phyloP scores from a whole-genome alignment of 2,329 filamentous ascomycete species.

The Uncinocarpus reesii region DNA sequence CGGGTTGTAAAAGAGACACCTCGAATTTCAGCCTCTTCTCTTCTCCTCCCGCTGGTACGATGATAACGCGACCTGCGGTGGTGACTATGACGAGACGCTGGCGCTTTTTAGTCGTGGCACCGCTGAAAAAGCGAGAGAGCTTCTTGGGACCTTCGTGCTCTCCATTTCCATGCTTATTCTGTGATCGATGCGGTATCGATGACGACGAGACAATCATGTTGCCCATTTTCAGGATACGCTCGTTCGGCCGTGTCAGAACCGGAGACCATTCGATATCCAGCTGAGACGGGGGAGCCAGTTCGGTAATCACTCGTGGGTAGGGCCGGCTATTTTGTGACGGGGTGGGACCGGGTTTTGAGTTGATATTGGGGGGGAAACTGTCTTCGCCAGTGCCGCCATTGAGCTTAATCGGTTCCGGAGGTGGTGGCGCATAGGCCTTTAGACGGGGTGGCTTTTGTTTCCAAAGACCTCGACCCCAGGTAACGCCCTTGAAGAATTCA shows the following conservation, averaged over 20 bases:
- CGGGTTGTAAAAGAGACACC: constrained; percentile 66
- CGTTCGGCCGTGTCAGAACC: constrained; percentile 79
- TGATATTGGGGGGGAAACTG: constrained; percentile 36
- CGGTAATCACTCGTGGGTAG: constrained; percentile 77
- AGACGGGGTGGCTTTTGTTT: constrained; percentile 78
- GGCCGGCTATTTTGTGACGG: constrained; percentile 43
- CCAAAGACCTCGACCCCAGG: constrained; percentile 78
- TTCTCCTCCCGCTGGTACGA: constrained; percentile 83
- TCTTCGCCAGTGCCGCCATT: constrained; percentile 41
- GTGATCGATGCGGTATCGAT: constrained; percentile 63
- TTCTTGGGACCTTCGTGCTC: constrained; percentile 68
- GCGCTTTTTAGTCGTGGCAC: constrained; percentile 81
- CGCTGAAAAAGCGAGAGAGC: constrained; percentile 85
- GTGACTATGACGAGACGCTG: constrained; percentile 93
- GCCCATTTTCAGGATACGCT: constrained; percentile 86
- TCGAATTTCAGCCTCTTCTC: constrained; percentile 94
- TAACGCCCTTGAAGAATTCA: constrained; percentile 80
- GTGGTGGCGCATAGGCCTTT: constrained; percentile 68
- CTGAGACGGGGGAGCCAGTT: constrained; percentile 90
- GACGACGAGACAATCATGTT: constrained; percentile 77
- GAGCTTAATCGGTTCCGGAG: constrained; percentile 68
- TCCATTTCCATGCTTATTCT: constrained; percentile 53
- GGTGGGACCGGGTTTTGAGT: constrained; percentile 13
- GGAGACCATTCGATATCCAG: constrained; percentile 98
- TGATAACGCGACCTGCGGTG: constrained; percentile 75